A percentile compares a stretch with the other conserved stretches of the same genome.
Conservation (phyloP, 1,284 basidiomycete genomes). For the Xerocomus nothofagi region DNA sequence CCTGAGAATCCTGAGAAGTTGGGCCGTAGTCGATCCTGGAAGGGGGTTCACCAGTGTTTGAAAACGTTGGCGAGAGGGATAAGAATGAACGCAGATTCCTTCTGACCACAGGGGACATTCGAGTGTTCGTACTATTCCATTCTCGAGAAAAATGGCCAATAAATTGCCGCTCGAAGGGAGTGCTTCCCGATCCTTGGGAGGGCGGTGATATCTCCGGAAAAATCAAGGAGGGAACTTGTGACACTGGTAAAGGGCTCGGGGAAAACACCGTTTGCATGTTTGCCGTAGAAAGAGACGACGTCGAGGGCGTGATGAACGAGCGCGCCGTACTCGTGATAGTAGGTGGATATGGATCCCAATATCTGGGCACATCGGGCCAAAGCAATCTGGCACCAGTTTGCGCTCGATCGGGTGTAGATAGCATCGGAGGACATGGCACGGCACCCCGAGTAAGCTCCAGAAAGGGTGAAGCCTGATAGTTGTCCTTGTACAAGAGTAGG, state of each 20-base stretch:
- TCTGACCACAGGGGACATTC: slow-evolving; percentile 28
- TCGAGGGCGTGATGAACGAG: slow-evolving; percentile 8
- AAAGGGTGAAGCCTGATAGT: slow-evolving; percentile 4
- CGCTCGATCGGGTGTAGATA: slow-evolving; percentile 19
- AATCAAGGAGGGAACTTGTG: slow-evolving; percentile 18
- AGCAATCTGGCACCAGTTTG: not conserved
- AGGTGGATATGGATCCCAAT: slow-evolving; percentile 1
- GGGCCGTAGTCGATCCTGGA: not conserved
- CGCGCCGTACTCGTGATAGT: slow-evolving; percentile 8
- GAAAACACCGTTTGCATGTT: slow-evolving; percentile 24
- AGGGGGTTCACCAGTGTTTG: not conserved
- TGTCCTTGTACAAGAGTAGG: slow-evolving; percentile 9
- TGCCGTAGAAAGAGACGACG: slow-evolving; percentile 13
- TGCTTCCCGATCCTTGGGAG: slow-evolving; percentile 23
- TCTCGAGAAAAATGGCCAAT: slow-evolving; percentile 17
- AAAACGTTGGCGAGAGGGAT: slow-evolving; percentile 9
- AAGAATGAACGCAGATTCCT: not conserved
- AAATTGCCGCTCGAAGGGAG: slow-evolving; percentile 35
- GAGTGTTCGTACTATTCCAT: slow-evolving; percentile 16
- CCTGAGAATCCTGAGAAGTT: slow-evolving; percentile 6
- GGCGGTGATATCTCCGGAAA: slow-evolving; percentile 31
- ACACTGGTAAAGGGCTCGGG: slow-evolving; percentile 30
- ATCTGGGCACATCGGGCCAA: not conserved
- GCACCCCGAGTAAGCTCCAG: slow-evolving; percentile 1
- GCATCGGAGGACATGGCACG: not conserved